Evolutionary conservation across 2,329 filamentous ascomycete species (phyloP), one percentile per base, ranked within the genome.

Genomic region (Emmonsiellopsis sp.): DNA sequence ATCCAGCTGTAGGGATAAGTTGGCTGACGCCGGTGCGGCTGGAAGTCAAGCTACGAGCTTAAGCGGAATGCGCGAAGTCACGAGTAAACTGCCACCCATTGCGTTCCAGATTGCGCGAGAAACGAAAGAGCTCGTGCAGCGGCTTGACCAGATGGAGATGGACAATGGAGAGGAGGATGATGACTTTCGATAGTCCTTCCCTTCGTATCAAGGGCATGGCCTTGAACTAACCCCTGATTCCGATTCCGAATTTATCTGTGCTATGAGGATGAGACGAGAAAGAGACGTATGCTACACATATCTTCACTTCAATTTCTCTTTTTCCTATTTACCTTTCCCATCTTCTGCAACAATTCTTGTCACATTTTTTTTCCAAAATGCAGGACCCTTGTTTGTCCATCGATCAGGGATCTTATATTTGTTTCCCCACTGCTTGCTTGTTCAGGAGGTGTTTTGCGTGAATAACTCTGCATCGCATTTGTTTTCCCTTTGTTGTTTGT

Each of bases 51-150:
- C 86, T 31, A 79, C 76, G 6, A 76, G 77, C 47, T 71, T 75
- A 13, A 74, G 75, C 42, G 72, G 80, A 46, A 58, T 70, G 17
- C 71, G 69, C 6, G 75, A 76, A 63, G 85, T 85, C 75, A 85
- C 80, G 52, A 83, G 86, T 66, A 84, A 81, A 32, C 72, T 95
- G 49, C 88, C 88, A 9, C 88, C 88, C 2, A 83, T 93, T 60
- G 88, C 88, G n/a, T 94, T 94, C 69, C 86, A 89, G 69, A 86
- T 92, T 65, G 88, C 87, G 6, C 79, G 86, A 55, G 86, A 90
- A 69, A 87, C 86, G 50, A 93, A 92, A 74, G 88, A 87, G 65
- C 72, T 88, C 55, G 79, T 82, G 9, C 68, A 75, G 27, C 67
- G 73, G 36, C 67, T 78, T 34, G 76, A 79, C 51, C 62, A 64